A percentile compares a stretch with the other conserved stretches of the same genome.
These are phyloP conservation scores for Ulvella scutata DNA, from an alignment of 139 green algal species.

Conservation along the genomic window DNA sequence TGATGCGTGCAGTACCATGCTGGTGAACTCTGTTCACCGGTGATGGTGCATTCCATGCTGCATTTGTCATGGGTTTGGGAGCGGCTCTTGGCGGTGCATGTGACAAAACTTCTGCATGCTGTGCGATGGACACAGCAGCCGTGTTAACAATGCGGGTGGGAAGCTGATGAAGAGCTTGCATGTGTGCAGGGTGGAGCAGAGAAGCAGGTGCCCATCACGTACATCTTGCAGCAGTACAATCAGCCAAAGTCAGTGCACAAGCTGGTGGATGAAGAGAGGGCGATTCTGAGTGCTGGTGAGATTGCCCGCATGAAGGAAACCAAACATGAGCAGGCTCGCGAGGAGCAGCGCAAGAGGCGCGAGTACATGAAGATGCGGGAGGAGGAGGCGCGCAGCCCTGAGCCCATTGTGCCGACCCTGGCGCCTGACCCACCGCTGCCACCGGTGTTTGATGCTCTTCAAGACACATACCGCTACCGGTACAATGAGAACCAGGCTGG, in stretches of 20 bases:
- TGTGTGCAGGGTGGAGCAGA: not conserved
- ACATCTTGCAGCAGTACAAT: constrained; percentile 1
- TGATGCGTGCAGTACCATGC: too few relatives aligned
- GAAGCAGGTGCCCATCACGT: not conserved
- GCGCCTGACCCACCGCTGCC: not conserved
- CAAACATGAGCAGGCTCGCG: not conserved
- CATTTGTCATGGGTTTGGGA: too few relatives aligned
- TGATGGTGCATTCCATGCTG: too few relatives aligned
- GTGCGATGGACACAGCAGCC: too few relatives aligned
- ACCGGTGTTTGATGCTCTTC: not conserved
- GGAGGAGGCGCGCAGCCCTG: not conserved
- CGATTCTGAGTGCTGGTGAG: not conserved
- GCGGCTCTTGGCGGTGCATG: too few relatives aligned
- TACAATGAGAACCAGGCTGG: constrained; percentile 3
- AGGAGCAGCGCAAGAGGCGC: not conserved
- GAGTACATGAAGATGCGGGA: constrained; percentile 1
- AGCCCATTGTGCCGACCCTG: constrained; percentile 1
- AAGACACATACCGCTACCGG: not conserved
- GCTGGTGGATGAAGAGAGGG: not conserved
- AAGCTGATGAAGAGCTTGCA: not conserved
- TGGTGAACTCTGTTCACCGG: too few relatives aligned
- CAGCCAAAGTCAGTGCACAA: not conserved
- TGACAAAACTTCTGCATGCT: too few relatives aligned
- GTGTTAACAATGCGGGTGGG: too few relatives aligned
- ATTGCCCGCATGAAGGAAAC: not conserved